Evolutionary conservation across 2,329 filamentous ascomycete genomes (phyloP).

Genomic region (Sclerotinia nivalis): DNA sequence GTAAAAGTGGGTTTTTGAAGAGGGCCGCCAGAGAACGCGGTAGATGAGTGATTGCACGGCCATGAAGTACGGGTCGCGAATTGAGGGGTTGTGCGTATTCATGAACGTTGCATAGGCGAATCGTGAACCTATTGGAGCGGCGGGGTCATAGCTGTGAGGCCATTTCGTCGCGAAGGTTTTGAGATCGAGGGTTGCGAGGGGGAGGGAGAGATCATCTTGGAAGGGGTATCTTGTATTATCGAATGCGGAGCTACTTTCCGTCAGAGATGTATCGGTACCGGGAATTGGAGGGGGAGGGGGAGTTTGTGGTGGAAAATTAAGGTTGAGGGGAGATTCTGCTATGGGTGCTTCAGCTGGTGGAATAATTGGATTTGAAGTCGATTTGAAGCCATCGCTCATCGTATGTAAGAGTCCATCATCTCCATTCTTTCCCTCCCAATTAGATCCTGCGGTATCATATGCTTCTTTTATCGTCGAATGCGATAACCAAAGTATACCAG

Average conservation of each 20-base stretch:
- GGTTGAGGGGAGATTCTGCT: neutral
- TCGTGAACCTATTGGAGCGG: slow-evolving; percentile 44
- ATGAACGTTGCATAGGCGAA: slow-evolving; percentile 27
- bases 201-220: slow-evolving; percentile 16
- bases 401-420: neutral
- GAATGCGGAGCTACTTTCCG: slow-evolving; percentile 9
- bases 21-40: slow-evolving; percentile 26
- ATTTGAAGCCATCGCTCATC: neutral
- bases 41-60: slow-evolving; percentile 27
- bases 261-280: neutral
- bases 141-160: slow-evolving; percentile 23
- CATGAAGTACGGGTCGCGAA: slow-evolving; percentile 28
- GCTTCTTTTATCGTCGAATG: neutral
- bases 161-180: neutral
- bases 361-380: neutral
- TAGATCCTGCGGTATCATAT: neutral
- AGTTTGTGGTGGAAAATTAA: neutral
- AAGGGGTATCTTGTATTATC: slow-evolving; percentile 20
- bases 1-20: slow-evolving; percentile 18
- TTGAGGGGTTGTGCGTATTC: slow-evolving; percentile 24
- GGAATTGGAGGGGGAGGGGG: neutral
- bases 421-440: neutral
- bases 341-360: neutral
- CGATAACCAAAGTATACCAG: neutral
- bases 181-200: slow-evolving; percentile 7